Evolutionary conservation across 2,329 filamentous ascomycete species (phyloP).

Genomic region (Emergomyces orientalis): DNA sequence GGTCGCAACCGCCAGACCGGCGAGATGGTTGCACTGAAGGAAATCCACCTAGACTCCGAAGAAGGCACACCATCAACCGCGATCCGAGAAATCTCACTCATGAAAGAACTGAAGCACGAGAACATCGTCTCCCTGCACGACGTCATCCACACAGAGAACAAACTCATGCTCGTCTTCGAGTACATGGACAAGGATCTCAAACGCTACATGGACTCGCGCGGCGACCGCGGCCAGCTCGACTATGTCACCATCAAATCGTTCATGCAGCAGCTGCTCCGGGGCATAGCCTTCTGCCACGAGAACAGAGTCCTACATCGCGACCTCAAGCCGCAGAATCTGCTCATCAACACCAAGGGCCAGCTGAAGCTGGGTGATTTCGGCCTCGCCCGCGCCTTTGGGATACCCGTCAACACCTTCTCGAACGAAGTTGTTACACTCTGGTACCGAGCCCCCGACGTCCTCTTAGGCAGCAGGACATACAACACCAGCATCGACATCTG

Average conservation of each 20-base stretch:
- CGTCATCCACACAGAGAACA: conserved; percentile 99
- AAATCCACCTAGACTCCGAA: conserved; percentile 97
- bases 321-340: conserved; percentile 88
- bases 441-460: conserved; percentile 94
- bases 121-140: conserved; percentile 97
- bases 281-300: conserved; percentile 96
- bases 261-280: conserved; percentile 94
- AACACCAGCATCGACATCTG: conserved; percentile 99
- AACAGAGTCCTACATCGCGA: conserved; percentile 94
- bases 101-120: conserved; percentile 99
- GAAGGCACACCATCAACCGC: conserved; percentile 95
- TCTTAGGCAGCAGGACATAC: conserved; percentile 89
- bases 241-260: conserved; percentile 92
- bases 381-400: conserved; percentile 86
- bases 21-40: conserved; percentile 91
- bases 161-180: conserved; percentile 98
- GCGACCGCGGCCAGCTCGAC: conserved; percentile 81
- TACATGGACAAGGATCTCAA: conserved; percentile 98
- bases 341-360: conserved; percentile 85
- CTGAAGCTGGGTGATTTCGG: conserved; percentile 93
- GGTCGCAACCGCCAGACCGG: conserved; percentile 94
- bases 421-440: conserved; percentile 97
- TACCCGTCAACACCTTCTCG: conserved; percentile 95
- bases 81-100: conserved; percentile 95
- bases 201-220: conserved; percentile 94